phyloP scores from a whole-genome alignment of 768 basidiomycete genomes.

The Mycena kentingensis region DNA sequence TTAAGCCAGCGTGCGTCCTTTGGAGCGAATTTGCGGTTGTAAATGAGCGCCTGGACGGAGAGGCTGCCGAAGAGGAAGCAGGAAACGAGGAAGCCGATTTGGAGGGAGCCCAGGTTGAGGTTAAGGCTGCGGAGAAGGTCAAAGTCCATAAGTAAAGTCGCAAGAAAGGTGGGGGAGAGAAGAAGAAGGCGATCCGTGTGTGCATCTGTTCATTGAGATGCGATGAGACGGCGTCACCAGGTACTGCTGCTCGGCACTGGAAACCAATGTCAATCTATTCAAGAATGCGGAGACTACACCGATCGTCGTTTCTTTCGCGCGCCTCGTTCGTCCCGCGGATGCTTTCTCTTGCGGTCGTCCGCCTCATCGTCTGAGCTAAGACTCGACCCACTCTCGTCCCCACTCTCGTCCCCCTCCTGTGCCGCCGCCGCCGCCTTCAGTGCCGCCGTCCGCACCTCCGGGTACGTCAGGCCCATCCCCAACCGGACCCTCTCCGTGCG shows the following conservation, averaged over 20 bases:
- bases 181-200: too few species aligned
- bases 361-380: neutral
- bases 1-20: conserved; percentile 16
- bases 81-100: conserved; percentile 21
- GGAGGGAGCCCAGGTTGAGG: conserved; percentile 18
- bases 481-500: conserved; percentile 15
- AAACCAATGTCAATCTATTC: too few species aligned
- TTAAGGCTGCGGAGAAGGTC: conserved; percentile 6
- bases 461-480: conserved; percentile 18
- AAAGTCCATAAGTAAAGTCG: conserved; percentile 14
- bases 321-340: neutral
- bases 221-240: too few species aligned
- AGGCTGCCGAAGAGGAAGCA: conserved; percentile 20
- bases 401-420: conserved; percentile 12
- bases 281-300: neutral
- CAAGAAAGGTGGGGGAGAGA: neutral
- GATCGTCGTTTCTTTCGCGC: neutral
- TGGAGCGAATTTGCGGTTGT: conserved; percentile 19
- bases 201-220: too few species aligned
- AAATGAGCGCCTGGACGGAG: conserved; percentile 20
- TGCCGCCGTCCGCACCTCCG: conserved; percentile 17
- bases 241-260: too few species aligned
- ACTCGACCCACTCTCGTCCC: conserved; percentile 10
- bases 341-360: neutral
- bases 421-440: neutral